phyloP scores from a whole-genome alignment of 2,329 filamentous ascomycete species.

The Epichloe gansuensis region DNA sequence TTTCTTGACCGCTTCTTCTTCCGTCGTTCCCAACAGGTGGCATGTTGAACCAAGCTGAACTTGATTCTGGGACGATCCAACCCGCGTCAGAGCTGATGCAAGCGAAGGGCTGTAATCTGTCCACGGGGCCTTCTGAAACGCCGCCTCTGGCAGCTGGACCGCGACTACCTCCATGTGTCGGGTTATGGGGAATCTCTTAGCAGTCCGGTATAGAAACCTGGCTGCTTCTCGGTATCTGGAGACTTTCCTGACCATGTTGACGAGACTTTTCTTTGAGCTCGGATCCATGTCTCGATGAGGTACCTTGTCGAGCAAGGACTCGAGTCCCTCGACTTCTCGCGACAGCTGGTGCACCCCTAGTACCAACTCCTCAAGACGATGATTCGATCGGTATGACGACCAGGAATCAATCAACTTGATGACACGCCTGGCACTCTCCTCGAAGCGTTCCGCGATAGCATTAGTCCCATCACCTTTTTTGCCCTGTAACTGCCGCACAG shows the following conservation, averaged over 20 bases:
- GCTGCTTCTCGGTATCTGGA: conserved; percentile 24
- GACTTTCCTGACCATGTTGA: conserved; percentile 23
- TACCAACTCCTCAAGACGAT: conserved; percentile 8
- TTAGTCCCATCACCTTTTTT: neutral
- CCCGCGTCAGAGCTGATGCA: neutral
- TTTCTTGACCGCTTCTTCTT: neutral
- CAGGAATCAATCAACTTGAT: neutral
- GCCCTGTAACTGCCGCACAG: neutral
- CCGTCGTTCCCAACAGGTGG: neutral
- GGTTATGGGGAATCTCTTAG: conserved; percentile 17
- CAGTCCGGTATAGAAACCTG: conserved; percentile 18
- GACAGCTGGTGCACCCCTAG: conserved; percentile 10
- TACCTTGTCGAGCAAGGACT: conserved; percentile 3
- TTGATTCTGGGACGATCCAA: neutral
- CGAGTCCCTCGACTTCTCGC: conserved; percentile 10
- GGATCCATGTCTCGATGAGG: conserved; percentile 7
- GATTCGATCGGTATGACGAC: neutral
- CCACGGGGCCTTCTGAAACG: neutral
- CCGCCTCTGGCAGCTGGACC: conserved; percentile 15
- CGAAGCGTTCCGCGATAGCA: neutral
- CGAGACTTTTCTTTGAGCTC: conserved; percentile 9
- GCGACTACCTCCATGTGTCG: conserved; percentile 16
- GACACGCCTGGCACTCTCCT: neutral
- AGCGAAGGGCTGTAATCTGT: neutral
- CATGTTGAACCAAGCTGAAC: neutral